Conservation (phyloP, 257 asterid species). For the Lycium ferocissimum region DNA sequence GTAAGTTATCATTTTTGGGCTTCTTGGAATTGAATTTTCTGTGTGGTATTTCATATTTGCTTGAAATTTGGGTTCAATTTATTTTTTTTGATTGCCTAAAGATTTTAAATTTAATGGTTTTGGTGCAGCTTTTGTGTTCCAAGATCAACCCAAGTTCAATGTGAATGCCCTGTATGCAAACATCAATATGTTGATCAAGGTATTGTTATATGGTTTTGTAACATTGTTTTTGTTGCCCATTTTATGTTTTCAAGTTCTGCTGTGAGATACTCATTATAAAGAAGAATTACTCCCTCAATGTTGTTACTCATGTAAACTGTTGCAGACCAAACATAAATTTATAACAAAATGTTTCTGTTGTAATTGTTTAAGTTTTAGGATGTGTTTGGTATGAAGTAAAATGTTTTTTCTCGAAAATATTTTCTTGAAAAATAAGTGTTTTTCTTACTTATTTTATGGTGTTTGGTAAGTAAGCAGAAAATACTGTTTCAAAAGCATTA, state of each 20-base stretch:
- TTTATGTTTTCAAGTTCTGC: not conserved
- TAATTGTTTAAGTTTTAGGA: not conserved
- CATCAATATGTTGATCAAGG: constrained; percentile 57
- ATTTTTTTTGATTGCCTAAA: not conserved
- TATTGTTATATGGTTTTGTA: constrained; percentile 9
- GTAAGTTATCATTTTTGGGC: constrained; percentile 48
- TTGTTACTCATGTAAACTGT: not conserved
- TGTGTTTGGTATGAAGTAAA: too few species aligned
- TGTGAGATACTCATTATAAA: not conserved
- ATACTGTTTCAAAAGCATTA: too few species aligned
- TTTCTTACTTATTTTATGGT: too few species aligned
- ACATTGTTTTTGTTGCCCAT: not conserved
- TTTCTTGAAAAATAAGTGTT: too few species aligned
- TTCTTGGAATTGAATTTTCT: not conserved
- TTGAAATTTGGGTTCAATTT: not conserved
- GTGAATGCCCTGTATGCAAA: constrained; percentile 76
- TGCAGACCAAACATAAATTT: not conserved
- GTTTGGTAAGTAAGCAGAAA: too few species aligned
- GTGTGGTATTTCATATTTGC: not conserved
- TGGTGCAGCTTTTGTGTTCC: constrained; percentile 62
- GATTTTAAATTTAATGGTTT: not conserved
- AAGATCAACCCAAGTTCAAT: constrained; percentile 36
- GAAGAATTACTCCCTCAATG: not conserved
- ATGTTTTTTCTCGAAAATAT: too few species aligned
- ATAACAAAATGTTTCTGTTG: not conserved